Percentiles rank a stretch among this genome's conserved stretches.
Evolutionary conservation across 1,139 yeast species (phyloP).

Genomic region (Trichomonascaceae sp.): DNA sequence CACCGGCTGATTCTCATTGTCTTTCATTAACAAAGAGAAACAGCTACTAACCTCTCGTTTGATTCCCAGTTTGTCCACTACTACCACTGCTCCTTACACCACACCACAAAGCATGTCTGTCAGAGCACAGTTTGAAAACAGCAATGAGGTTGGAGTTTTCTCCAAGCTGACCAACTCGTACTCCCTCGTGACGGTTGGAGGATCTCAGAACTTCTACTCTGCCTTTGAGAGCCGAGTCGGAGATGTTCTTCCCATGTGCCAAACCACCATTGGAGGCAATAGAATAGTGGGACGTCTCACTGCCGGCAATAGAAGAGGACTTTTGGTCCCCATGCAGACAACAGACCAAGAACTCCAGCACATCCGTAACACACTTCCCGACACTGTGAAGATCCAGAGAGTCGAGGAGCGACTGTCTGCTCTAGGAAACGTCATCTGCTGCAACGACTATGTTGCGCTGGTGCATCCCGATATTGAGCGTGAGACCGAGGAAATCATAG

Average conservation of each 20-base stretch:
- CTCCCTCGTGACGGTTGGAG: conserved; percentile 94
- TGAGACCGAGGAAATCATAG: conserved; percentile 96
- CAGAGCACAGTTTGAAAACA: conserved; percentile 62
- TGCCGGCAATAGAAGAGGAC: conserved; percentile 96
- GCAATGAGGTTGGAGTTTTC: conserved; percentile 97
- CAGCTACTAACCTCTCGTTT: neutral
- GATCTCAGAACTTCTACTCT: conserved; percentile 94
- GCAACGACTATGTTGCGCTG: conserved; percentile 96
- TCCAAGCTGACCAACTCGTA: conserved; percentile 93
- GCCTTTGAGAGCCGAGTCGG: conserved; percentile 97
- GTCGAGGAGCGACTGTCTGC: conserved; percentile 97
- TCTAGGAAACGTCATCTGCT: conserved; percentile 93
- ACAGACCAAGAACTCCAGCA: conserved; percentile 99
- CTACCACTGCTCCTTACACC: too few species aligned
- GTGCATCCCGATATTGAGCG: conserved; percentile 99
- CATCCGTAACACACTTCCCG: conserved; percentile 94
- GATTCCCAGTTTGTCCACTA: neutral
- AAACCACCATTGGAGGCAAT: conserved; percentile 95
- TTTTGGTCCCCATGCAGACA: conserved; percentile 93
- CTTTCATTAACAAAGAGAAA: too few species aligned
- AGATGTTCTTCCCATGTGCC: conserved; percentile 90
- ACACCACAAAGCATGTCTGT: conserved; percentile 14
- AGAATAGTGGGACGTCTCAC: conserved; percentile 98
- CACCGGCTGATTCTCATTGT: too few species aligned
- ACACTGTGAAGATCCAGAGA: conserved; percentile 87